phyloP scores from a whole-genome alignment of 2,329 filamentous ascomycete genomes.

The Aureobasidium sp. region DNA sequence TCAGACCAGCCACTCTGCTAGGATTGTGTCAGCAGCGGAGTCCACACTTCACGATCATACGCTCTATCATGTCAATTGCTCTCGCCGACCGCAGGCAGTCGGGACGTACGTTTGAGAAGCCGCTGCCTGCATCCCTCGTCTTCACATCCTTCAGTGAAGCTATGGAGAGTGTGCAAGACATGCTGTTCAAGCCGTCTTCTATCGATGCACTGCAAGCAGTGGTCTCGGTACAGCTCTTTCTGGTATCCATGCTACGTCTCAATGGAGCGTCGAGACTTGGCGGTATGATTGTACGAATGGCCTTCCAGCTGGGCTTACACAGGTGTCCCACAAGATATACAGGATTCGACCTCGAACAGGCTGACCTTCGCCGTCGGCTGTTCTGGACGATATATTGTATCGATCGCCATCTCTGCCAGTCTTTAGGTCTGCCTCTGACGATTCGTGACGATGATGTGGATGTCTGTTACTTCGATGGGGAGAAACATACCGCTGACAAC shows the following conservation, averaged over 20 bases:
- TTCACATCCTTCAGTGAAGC: constrained; percentile 46
- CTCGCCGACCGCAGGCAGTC: constrained; percentile 47
- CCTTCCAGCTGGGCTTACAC: constrained; percentile 53
- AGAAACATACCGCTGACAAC: constrained; percentile 34
- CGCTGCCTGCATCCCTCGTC: constrained; percentile 39
- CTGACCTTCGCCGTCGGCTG: constrained; percentile 44
- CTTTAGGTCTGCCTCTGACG: constrained; percentile 48
- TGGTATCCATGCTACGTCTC: constrained; percentile 50
- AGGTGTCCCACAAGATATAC: constrained; percentile 49
- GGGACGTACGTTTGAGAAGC: constrained; percentile 18
- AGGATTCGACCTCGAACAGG: constrained; percentile 43
- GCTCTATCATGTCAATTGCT: constrained; percentile 48
- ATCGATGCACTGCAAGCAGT: constrained; percentile 45
- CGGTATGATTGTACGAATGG: constrained; percentile 49
- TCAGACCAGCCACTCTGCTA: constrained; percentile 29
- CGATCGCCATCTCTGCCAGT: constrained; percentile 51
- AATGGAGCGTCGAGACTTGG: constrained; percentile 52
- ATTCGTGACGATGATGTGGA: constrained; percentile 53
- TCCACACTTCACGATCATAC: constrained; percentile 34
- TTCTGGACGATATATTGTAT: constrained; percentile 54
- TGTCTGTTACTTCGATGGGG: constrained; percentile 48
- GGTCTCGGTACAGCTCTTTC: constrained; percentile 48
- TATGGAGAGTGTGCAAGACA: constrained; percentile 43
- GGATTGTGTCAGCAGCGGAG: constrained; percentile 29
- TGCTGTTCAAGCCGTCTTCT: constrained; percentile 43